These are phyloP conservation scores for Paraphaeosphaeria sporulosa DNA, from an alignment of 2,329 filamentous ascomycete species.

Conservation along the genomic window DNA sequence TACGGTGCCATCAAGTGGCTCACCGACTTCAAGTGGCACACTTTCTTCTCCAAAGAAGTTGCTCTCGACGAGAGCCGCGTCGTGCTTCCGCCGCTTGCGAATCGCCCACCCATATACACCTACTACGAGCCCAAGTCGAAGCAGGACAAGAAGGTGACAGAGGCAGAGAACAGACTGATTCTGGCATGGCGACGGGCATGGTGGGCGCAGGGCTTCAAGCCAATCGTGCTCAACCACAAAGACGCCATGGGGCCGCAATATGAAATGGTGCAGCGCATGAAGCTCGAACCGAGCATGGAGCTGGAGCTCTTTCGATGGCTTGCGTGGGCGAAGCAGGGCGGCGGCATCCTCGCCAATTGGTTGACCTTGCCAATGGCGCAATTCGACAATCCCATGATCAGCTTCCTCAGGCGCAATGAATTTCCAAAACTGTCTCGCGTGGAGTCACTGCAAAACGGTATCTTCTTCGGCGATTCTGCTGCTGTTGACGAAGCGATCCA, in stretches of 20 bases:
- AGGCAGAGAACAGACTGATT: conserved; percentile 80
- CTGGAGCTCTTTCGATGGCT: conserved; percentile 83
- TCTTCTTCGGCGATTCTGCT: conserved; percentile 75
- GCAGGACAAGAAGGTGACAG: conserved; percentile 69
- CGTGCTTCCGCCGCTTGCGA: conserved; percentile 77
- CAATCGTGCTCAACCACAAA: conserved; percentile 77
- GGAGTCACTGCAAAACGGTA: conserved; percentile 71
- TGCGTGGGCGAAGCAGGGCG: conserved; percentile 91
- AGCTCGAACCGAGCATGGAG: conserved; percentile 43
- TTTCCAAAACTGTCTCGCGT: conserved; percentile 78
- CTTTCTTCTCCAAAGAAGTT: conserved; percentile 84
- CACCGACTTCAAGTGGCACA: conserved; percentile 87
- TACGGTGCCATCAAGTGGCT: conserved; percentile 81
- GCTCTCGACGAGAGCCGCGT: conserved; percentile 82
- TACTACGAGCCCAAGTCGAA: conserved; percentile 79
- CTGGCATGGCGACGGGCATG: conserved; percentile 90
- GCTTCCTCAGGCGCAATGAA: conserved; percentile 76
- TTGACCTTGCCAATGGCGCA: conserved; percentile 84
- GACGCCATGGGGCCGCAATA: conserved; percentile 89
- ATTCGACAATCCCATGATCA: conserved; percentile 74
- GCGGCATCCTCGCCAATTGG: conserved; percentile 80
- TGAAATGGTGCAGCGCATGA: conserved; percentile 66
- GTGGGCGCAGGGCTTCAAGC: conserved; percentile 93
- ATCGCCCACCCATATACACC: conserved; percentile 82
- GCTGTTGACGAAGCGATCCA: conserved; percentile 54